Conservation (phyloP, 306 rosid genomes). For the Ormosia emarginata region DNA sequence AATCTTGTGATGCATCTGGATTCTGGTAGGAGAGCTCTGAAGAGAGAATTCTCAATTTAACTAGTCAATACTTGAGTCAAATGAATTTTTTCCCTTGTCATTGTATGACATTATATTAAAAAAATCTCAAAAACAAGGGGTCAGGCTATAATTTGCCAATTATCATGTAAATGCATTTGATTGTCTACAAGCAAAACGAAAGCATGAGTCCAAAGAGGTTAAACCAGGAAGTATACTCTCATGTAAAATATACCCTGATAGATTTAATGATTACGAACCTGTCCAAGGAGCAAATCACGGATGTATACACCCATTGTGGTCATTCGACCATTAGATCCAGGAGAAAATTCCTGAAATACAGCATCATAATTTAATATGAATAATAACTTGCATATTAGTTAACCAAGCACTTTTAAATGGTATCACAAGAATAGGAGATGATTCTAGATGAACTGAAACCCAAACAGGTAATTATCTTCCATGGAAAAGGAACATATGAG, state of each 20-base stretch:
- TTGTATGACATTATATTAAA: conserved; percentile 23
- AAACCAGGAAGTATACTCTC: conserved; percentile 10
- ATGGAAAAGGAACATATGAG: not conserved
- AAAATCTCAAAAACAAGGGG: conserved; percentile 22
- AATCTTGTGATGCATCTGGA: conserved; percentile 45
- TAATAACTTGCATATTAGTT: not conserved
- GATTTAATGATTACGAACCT: conserved; percentile 50
- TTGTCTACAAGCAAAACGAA: conserved; percentile 28
- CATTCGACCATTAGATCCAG: conserved; percentile 94
- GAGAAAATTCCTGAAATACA: conserved; percentile 87
- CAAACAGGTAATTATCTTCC: not conserved
- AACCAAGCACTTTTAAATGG: not conserved
- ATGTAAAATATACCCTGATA: not conserved
- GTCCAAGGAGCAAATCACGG: conserved; percentile 99
- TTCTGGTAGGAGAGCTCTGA: conserved; percentile 44
- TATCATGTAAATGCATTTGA: conserved; percentile 22
- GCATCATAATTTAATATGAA: conserved; percentile 9
- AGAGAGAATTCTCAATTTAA: conserved; percentile 47
- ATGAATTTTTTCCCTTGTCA: conserved; percentile 22
- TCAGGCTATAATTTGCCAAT: not conserved
- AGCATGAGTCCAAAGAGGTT: not conserved
- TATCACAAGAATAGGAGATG: not conserved
- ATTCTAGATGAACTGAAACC: not conserved
- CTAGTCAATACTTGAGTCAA: conserved; percentile 38
- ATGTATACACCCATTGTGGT: conserved; percentile 92